Percentiles rank a stretch among this genome's conserved stretches.
These are phyloP conservation scores for Thalassiosira ordinaria DNA, from an alignment of 352 stramenopile genomes.

Conservation along the genomic window DNA sequence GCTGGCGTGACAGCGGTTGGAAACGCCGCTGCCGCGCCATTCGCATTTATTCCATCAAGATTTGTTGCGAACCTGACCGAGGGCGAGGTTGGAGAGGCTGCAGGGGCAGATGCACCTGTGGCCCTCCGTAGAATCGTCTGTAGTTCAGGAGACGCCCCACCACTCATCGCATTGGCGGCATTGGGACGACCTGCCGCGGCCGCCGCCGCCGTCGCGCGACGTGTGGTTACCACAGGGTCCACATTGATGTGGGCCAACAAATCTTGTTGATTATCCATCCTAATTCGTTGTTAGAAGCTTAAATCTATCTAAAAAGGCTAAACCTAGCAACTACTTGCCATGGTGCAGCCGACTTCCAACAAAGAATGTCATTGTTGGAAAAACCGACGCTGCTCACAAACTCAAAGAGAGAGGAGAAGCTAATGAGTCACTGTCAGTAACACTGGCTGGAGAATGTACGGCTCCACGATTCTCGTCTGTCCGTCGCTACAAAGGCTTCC, in stretches of 20 bases:
- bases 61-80: not conserved
- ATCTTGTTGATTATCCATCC: not conserved
- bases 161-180: not conserved
- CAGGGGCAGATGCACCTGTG: not conserved
- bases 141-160: not conserved
- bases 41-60: not conserved
- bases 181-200: not conserved
- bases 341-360: constrained; percentile 2
- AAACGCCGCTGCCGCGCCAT: not conserved
- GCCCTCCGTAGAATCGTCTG: not conserved
- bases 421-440: not conserved
- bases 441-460: not conserved
- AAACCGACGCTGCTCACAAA: not conserved
- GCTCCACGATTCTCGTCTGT: not conserved
- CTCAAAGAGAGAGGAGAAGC: no score
- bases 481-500: constrained; percentile 9
- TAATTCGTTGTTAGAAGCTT: not conserved
- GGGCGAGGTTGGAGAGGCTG: not conserved
- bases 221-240: not conserved
- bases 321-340: constrained; percentile 13
- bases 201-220: not conserved
- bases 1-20: not conserved
- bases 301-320: not conserved
- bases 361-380: constrained; percentile 7
- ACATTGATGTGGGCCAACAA: not conserved